Evolutionary conservation across 352 stramenopile genomes (phyloP), one percentile per base, ranked within the genome.

Genomic region (Phytopythium kandeliae): DNA sequence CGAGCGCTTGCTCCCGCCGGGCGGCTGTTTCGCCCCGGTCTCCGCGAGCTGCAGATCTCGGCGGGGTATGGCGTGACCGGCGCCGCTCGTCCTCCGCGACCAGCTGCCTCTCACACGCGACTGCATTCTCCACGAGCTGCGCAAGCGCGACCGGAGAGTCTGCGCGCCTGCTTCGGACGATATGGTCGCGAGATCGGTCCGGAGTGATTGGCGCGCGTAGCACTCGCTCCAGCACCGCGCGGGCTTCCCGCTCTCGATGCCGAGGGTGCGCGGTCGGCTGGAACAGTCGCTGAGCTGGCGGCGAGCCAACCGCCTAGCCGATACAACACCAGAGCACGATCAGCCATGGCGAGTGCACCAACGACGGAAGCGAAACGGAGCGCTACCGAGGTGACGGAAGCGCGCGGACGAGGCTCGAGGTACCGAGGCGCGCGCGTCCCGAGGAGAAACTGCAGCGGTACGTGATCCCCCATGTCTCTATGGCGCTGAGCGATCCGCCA

Each of bases 361-460:
- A 4, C 28, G 5, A 31, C 4, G 10, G 10, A 31, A 19, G 13
- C 28, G 9, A 9, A 31, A 24, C 36, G 15, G 2, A 22, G 36
- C 16, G 12, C 19, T 46, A 46, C 40, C 40, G 40, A 46, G 28
- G 40, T 1, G 0, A 24, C 22, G 5, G 40, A 33, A 7, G 22
- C 40, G 10, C 40, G 40, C 4, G 40, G 13, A 15, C 22, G 40
- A 26, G 21, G 33, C 21, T 47, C 38, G 16, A 56, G 48, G 52
- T 86, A 89, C 19, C 66, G 47, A 41, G 62, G 76, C 13, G 60
- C 67, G 3, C 67, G 65, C 25, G 62, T 48, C 2, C 79, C 79
- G 4, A 88, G 77, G 16, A 90, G 63, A 54, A 90, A 90, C 33
- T 72, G 60, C 16, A 90, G 63, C 31, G 79, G 79, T 6, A 90